Percentiles rank a stretch among this genome's conserved stretches.
These are phyloP conservation scores for Fusarium oxysporum DNA, from an alignment of 2,329 filamentous ascomycete genomes.

Conservation along the genomic window DNA sequence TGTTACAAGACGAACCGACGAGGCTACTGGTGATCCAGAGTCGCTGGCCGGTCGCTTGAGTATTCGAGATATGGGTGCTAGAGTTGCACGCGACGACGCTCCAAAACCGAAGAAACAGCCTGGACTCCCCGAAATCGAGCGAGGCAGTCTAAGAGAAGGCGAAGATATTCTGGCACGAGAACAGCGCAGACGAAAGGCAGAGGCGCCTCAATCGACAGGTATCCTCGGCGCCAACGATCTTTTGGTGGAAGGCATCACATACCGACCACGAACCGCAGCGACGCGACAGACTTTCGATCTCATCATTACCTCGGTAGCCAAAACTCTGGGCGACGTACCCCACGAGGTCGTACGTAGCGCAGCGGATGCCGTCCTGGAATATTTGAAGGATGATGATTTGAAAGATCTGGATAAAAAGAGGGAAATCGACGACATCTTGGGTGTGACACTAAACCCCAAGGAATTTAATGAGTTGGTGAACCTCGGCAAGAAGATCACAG, in stretches of 20 bases:
- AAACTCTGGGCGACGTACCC: slow-evolving; percentile 90
- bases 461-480: slow-evolving; percentile 98
- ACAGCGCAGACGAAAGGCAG: slow-evolving; percentile 87
- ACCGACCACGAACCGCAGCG: slow-evolving; percentile 89
- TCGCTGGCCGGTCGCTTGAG: slow-evolving; percentile 94
- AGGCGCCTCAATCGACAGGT: slow-evolving; percentile 74
- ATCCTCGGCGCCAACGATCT: slow-evolving; percentile 88
- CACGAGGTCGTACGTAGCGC: slow-evolving; percentile 93
- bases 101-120: slow-evolving; percentile 84
- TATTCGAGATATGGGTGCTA: slow-evolving; percentile 92
- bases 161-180: slow-evolving; percentile 85
- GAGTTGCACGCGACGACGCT: slow-evolving; percentile 81
- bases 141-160: slow-evolving; percentile 81
- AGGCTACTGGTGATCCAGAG: slow-evolving; percentile 96
- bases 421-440: slow-evolving; percentile 93
- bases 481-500: slow-evolving; percentile 97
- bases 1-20: slow-evolving; percentile 90
- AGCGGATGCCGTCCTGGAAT: slow-evolving; percentile 90
- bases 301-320: slow-evolving; percentile 90
- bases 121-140: slow-evolving; percentile 76
- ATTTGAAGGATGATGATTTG: slow-evolving; percentile 92
- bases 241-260: slow-evolving; percentile 89
- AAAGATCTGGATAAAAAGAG: slow-evolving; percentile 99
- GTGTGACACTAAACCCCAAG: slow-evolving; percentile 83
- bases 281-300: slow-evolving; percentile 95